A percentile compares a stretch with the other conserved stretches of the same genome.
phyloP scores from a whole-genome alignment of 352 stramenopile species.

The Pythium pyrilobum region DNA sequence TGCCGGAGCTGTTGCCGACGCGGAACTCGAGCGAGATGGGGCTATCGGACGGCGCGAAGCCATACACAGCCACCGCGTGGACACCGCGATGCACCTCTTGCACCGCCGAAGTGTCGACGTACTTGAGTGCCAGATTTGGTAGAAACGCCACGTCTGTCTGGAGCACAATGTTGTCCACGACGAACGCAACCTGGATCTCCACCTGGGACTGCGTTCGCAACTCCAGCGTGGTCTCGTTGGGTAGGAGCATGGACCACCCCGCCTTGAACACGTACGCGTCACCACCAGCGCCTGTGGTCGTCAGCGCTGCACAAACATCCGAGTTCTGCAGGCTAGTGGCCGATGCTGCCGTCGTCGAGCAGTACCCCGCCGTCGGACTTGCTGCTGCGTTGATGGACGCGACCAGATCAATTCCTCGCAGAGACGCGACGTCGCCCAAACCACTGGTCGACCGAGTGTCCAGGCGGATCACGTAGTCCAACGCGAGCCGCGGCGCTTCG shows the following conservation, averaged over 20 bases:
- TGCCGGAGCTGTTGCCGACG: not conserved
- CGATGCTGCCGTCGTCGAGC: not conserved
- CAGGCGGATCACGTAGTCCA: constrained; percentile 19
- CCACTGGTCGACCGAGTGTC: constrained; percentile 5
- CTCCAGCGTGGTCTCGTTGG: not conserved
- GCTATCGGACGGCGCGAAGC: not conserved
- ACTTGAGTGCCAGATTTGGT: constrained; percentile 10
- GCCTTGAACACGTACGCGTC: constrained; percentile 6
- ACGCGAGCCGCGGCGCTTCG: constrained; percentile 28
- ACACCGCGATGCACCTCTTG: constrained; percentile 5
- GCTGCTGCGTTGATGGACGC: constrained; percentile 1
- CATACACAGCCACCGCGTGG: constrained; percentile 12
- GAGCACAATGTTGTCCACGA: constrained; percentile 13
- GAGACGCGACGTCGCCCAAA: not conserved
- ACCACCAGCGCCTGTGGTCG: not conserved
- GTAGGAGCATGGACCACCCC: constrained; percentile 11
- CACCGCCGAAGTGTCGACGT: constrained; percentile 3
- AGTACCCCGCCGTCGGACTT: constrained; percentile 1
- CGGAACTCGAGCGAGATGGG: constrained; percentile 5
- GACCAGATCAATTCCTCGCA: not conserved
- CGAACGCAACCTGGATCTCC: constrained; percentile 10
- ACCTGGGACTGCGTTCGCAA: constrained; percentile 15
- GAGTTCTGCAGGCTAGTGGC: constrained; percentile 7
- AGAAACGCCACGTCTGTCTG: not conserved
- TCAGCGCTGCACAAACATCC: not conserved